These are phyloP conservation scores for Alternaria metachromatica DNA, from an alignment of 2,329 filamentous ascomycete genomes.

Conservation along the genomic window DNA sequence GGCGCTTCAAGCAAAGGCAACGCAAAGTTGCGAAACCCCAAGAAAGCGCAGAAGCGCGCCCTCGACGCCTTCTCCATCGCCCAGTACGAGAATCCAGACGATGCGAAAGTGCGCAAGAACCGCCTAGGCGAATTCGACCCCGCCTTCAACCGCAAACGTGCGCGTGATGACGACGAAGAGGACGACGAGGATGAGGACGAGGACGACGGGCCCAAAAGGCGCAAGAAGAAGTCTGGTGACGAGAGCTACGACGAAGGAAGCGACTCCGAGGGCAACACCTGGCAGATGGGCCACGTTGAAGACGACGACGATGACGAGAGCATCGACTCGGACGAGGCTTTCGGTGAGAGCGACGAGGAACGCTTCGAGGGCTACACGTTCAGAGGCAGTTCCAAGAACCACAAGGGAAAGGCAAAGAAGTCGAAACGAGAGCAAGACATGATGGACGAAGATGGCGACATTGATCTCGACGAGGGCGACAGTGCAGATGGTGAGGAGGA, in stretches of 20 bases:
- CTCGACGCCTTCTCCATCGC: constrained; percentile 71
- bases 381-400: constrained; percentile 62
- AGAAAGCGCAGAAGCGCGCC: constrained; percentile 60
- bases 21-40: constrained; percentile 47
- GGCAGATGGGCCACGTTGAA: constrained; percentile 75
- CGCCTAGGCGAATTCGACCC: constrained; percentile 64
- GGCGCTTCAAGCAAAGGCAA: constrained; percentile 38
- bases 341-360: constrained; percentile 88
- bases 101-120: constrained; percentile 61
- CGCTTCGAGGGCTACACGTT: constrained; percentile 79
- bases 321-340: constrained; percentile 79
- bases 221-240: constrained; percentile 37
- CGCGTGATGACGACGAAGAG: constrained; percentile 59
- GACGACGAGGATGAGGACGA: constrained; percentile 39
- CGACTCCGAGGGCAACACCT: constrained; percentile 85
- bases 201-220: constrained; percentile 39
- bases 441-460: constrained; percentile 41
- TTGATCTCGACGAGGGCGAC: constrained; percentile 56
- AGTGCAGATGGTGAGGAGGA: constrained; percentile 57
- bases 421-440: constrained; percentile 38
- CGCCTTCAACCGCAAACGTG: constrained; percentile 49
- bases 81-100: constrained; percentile 62
- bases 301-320: constrained; percentile 71
- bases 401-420: constrained; percentile 55
- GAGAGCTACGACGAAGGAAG: constrained; percentile 75